Evolutionary conservation across 2,329 filamentous ascomycete genomes (phyloP), one percentile per base, ranked within the genome.

Genomic region (Gaeumannomyces tritici): DNA sequence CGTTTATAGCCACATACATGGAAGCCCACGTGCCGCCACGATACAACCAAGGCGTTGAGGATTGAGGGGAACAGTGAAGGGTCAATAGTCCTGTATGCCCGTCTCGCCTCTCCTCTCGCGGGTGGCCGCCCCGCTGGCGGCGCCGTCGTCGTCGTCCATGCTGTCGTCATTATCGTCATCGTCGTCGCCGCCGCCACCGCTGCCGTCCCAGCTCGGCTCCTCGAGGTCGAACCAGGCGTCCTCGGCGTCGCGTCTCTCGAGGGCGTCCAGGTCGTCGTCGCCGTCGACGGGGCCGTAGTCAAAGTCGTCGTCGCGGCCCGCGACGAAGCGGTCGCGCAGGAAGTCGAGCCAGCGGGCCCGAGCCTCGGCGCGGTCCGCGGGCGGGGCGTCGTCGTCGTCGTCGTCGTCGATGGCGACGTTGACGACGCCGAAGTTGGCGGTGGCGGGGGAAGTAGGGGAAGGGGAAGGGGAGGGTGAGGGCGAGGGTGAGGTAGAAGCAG

Each of bases 211-310:
- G 59, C 80, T 80, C 0, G 89, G 88, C 67, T 90, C 87, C 77
- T 96, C 89, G 7, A 86, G 85, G 27, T 92, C 90, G 70, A 96
- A 93, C 78, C 90, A 96, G 26, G 80, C 81, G 51, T 96, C 90
- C 73, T 93, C 82, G 18, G 78, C 77, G 61, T 88, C 86, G n/a
- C 79, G 75, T 65, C 77, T 84, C 78, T 70, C 80, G 73, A 79
- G 75, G 71, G 73, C 84, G 71, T 96, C 91, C 62, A 86, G 87
- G 26, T 87, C 86, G 33, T 91, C 87, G 69, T 89, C 86, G 47
- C 77, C 76, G 70, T 96, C 92, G 6, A 96, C 87, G 3, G 66
- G 69, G 1, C 69, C 73, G 70, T 96, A 96, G 65, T 93, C 88
- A 68, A 96, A 93, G 59, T 96, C 91, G 1, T 81, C 79, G 69